A percentile compares a stretch with the other conserved stretches of the same genome.
Evolutionary conservation across 2,329 filamentous ascomycete species (phyloP).

Genomic region (Dendrostoma leiphaemia): DNA sequence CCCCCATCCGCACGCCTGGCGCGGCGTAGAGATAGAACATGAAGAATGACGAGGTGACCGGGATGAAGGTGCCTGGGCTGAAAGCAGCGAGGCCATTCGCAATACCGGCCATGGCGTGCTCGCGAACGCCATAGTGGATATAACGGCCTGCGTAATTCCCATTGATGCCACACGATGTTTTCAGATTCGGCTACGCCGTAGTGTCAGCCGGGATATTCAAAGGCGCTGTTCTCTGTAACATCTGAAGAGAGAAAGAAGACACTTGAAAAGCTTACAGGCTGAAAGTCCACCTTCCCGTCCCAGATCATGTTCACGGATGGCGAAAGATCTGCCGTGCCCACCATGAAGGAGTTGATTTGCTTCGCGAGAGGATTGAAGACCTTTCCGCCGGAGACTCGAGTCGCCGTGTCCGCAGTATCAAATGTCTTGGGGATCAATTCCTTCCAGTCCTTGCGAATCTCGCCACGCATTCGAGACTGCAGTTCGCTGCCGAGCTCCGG

Average conservation of each 20-base stretch:
- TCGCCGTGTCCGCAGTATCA: constrained; percentile 47
- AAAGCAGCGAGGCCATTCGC: constrained; percentile 59
- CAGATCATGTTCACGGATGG: constrained; percentile 50
- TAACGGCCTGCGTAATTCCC: constrained; percentile 55
- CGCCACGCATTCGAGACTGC: constrained; percentile 43
- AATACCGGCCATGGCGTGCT: constrained; percentile 60
- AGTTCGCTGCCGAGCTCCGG: constrained; percentile 39
- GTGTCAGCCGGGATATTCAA: not conserved
- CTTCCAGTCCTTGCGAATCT: constrained; percentile 47
- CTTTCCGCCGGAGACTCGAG: constrained; percentile 44
- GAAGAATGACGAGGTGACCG: constrained; percentile 54
- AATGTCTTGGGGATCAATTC: constrained; percentile 48
- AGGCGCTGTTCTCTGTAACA: too few relatives aligned
- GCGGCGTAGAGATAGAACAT: constrained; percentile 55
- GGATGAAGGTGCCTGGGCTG: constrained; percentile 47
- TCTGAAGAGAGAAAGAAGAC: not conserved
- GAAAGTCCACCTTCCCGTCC: constrained; percentile 49
- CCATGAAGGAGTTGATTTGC: constrained; percentile 39
- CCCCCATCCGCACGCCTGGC: constrained; percentile 52
- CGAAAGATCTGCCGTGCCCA: constrained; percentile 45
- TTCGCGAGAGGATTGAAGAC: constrained; percentile 47
- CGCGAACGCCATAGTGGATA: constrained; percentile 59
- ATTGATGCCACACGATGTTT: constrained; percentile 22
- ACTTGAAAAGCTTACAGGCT: constrained; percentile 35
- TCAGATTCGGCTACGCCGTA: constrained; percentile 19